Evolutionary conservation across 75 land plant species (phyloP), one percentile per base, ranked within the genome.

Genomic region (Selaginella moellendorffii): DNA sequence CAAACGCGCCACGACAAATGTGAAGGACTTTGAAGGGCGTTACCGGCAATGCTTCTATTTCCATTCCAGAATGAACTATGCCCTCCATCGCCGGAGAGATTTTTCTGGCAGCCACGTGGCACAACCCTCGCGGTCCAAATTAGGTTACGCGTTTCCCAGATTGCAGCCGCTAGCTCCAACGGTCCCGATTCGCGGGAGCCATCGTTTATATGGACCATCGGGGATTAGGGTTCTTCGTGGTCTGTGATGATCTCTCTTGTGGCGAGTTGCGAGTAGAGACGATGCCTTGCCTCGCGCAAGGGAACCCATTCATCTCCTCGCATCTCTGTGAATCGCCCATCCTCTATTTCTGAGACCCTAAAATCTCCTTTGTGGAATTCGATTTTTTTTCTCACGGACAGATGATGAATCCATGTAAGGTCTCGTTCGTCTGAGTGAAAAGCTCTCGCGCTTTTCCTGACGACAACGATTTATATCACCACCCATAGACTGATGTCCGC

Each of bases 401-500:
- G 14, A 36, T 36, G 46, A 36, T 36, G 46, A 36, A 14, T 36
- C 14, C 14, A 36, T 36, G 14, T 36, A 36, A 36, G 46, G 46
- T 36, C 46, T 36, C 46, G 46, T 36, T 36, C 46, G 46, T 36
- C 46, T 36, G 46, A 36, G n/a, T n/a, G n/a, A n/a, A n/a, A n/a
- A n/a, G 46, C 46, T 36, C 14, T 36, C 14, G 46, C 10, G 46
- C 10, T 14, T n/a, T n/a, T n/a, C 46, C 14, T 36, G 46, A 36
- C 46, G 46, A 36, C 46, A 36, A 36, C n/a, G 46, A 36, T 36
- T 5, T 36, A 36, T 36, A 36, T 36, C 46, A 36, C 46, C 46
- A 36, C 46, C 46, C 46, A 36, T 36, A 36, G 46, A 36, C 46
- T 36, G 46, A 36, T 36, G 46, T 36, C 46, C 46, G 14, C 46